phyloP scores from a whole-genome alignment of 2,329 filamentous ascomycete species.

The Penicillium sp. region DNA sequence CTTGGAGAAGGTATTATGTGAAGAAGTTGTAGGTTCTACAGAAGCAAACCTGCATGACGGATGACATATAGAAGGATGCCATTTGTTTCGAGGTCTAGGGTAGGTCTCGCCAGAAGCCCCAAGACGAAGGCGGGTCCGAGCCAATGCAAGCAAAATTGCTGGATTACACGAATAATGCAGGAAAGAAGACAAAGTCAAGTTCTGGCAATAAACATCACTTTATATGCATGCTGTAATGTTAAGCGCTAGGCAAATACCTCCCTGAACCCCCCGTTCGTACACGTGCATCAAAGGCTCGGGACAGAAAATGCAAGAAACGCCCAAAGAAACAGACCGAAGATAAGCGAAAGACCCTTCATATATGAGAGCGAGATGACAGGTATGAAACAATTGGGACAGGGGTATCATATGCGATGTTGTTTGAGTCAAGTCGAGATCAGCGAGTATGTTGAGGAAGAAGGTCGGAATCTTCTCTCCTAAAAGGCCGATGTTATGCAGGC shows the following conservation, averaged over 20 bases:
- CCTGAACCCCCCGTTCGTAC: neutral
- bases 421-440: slow-evolving; percentile 20
- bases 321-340: neutral
- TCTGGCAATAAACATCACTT: neutral
- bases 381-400: slow-evolving; percentile 13
- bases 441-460: slow-evolving; percentile 11
- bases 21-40: no score
- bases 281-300: neutral
- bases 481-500: neutral
- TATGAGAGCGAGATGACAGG: slow-evolving; percentile 3
- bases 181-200: neutral
- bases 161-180: neutral
- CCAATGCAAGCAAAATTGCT: no score
- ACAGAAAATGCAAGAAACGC: slow-evolving; percentile 7
- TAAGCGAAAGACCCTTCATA: slow-evolving; percentile 2
- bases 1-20: no score
- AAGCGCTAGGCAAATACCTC: neutral
- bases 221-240: neutral
- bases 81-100: no score
- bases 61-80: no score
- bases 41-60: no score
- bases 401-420: slow-evolving; percentile 33
- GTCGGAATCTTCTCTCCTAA: slow-evolving; percentile 1
- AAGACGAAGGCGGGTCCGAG: no score
- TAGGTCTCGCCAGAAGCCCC: no score